A percentile compares a stretch with the other conserved stretches of the same genome.
phyloP scores from a whole-genome alignment of 2,329 filamentous ascomycete genomes.

The Alternaria consortialis region DNA sequence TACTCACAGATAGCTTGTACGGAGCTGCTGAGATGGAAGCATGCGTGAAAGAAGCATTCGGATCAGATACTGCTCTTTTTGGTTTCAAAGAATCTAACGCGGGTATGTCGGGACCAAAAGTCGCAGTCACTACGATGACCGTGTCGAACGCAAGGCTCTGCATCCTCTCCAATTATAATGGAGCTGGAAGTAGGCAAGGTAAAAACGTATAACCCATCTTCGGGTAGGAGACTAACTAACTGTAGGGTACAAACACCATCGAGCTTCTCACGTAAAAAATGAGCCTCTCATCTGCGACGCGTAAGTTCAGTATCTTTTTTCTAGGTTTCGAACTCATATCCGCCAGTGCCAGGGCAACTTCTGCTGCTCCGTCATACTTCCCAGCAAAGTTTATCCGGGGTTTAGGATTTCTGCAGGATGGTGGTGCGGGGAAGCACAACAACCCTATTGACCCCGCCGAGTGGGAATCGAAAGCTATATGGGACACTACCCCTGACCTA shows the following conservation, averaged over 20 bases:
- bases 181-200: conserved; percentile 12
- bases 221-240: not conserved
- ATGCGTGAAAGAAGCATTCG: conserved; percentile 29
- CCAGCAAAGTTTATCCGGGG: conserved; percentile 24
- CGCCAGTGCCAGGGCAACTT: conserved; percentile 22
- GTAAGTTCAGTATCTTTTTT: conserved; percentile 14
- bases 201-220: conserved; percentile 4
- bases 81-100: not conserved
- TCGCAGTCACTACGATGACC: conserved; percentile 23
- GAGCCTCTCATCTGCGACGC: conserved; percentile 17
- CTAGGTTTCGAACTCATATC: not conserved
- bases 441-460: conserved; percentile 18
- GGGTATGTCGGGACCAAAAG: conserved; percentile 15
- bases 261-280: conserved; percentile 12
- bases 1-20: conserved; percentile 21
- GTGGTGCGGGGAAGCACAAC: conserved; percentile 21
- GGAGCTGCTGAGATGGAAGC: conserved; percentile 49
- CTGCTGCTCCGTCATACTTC: conserved; percentile 24
- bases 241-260: conserved; percentile 24
- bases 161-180: conserved; percentile 30
- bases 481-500: conserved; percentile 14
- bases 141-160: conserved; percentile 15
- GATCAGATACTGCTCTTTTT: conserved; percentile 16
- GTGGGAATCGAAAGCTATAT: conserved; percentile 26
- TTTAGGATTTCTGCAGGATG: conserved; percentile 20